Percentiles rank a stretch among this genome's conserved stretches.
phyloP scores from a whole-genome alignment of 345 rosid genomes.

The Microthlaspi erraticum region DNA sequence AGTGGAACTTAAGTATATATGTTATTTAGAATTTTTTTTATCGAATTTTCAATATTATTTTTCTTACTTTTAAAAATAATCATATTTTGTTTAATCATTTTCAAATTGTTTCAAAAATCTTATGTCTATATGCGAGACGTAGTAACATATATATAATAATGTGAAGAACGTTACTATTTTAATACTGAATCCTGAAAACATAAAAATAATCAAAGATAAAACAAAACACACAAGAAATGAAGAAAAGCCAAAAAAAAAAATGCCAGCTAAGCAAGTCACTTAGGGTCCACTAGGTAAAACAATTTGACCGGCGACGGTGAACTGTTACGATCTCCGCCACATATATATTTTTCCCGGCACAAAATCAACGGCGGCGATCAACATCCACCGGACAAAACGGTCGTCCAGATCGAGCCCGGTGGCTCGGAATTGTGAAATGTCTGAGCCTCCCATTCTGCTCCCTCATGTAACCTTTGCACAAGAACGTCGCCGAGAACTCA shows the following conservation, averaged over 20 bases:
- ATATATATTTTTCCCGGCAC: background rate
- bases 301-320: conserved; percentile 14
- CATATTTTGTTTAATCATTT: too few relatives aligned
- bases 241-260: background rate
- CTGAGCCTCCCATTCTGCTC: conserved; percentile 82
- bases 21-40: too few relatives aligned
- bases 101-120: too few relatives aligned
- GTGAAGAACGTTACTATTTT: conserved; percentile 1
- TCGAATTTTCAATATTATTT: too few relatives aligned
- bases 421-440: conserved; percentile 87
- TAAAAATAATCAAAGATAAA: background rate
- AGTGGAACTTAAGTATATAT: too few relatives aligned
- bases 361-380: conserved; percentile 34
- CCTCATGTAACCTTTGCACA: conserved; percentile 76
- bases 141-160: conserved; percentile 28
- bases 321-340: conserved; percentile 18
- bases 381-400: conserved; percentile 72
- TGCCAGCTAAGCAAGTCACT: conserved; percentile 23
- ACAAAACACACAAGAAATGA: conserved; percentile 1
- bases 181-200: conserved; percentile 15
- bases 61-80: too few relatives aligned
- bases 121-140: too few relatives aligned
- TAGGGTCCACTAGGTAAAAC: conserved; percentile 15
- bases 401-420: conserved; percentile 51
- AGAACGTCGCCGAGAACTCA: conserved; percentile 69